Percentiles rank a stretch among this genome's conserved stretches.
Evolutionary conservation across 2,329 filamentous ascomycete species (phyloP).

Genomic region (Fusarium metavorans): DNA sequence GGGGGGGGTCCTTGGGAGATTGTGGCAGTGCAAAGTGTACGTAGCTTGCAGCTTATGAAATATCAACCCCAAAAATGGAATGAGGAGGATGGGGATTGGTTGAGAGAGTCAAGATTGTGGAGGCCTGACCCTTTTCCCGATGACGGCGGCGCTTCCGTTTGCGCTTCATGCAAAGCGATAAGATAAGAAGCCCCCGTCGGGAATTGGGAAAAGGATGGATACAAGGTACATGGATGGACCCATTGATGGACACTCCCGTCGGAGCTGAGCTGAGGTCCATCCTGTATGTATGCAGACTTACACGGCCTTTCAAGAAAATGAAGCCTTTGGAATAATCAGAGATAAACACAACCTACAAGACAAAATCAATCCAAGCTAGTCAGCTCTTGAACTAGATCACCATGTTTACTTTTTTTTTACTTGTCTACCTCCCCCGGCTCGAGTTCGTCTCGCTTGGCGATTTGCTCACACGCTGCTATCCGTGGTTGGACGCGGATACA

Average conservation of each 20-base stretch:
- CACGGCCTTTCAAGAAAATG: not conserved
- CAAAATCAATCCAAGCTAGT: not conserved
- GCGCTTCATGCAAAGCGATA: not conserved
- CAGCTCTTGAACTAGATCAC: not conserved
- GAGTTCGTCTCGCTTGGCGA: slow-evolving; percentile 13
- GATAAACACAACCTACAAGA: not conserved
- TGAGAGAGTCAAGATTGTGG: not conserved
- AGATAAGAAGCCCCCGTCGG: not conserved
- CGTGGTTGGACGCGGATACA: slow-evolving; percentile 5
- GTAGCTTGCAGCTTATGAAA: not conserved
- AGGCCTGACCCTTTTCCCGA: not conserved
- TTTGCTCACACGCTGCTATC: slow-evolving; percentile 18
- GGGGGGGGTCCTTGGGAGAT: not conserved
- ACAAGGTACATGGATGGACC: not conserved
- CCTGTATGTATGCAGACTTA: not conserved
- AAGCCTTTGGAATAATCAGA: not conserved
- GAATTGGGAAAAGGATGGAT: not conserved
- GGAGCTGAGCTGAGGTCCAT: not conserved
- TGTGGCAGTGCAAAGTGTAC: not conserved
- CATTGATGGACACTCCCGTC: too few species aligned
- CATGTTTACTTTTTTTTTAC: slow-evolving; percentile 4
- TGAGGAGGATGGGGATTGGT: not conserved
- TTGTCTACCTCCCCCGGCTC: slow-evolving; percentile 3
- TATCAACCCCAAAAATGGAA: not conserved
- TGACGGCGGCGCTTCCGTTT: not conserved